Evolutionary conservation across 805 yeast species (phyloP), one percentile per base, ranked within the genome.

Genomic region (Kuraishia borneana): DNA sequence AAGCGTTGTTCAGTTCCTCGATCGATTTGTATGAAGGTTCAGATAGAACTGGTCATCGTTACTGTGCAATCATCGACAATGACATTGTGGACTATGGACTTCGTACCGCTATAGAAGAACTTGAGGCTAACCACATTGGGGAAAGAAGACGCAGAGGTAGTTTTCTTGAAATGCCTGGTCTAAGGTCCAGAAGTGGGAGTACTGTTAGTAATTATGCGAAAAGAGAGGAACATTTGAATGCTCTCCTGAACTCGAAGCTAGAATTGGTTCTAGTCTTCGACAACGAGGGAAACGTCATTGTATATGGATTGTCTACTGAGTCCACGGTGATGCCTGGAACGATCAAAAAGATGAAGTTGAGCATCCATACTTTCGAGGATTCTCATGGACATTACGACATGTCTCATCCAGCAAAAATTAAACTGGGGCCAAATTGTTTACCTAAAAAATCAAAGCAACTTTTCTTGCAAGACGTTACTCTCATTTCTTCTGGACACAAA

Each of bases 1-100:
- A 67, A 30, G 63, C 77, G 16, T 74, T 65, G 39, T 58, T 62
- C 31, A 76, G 83, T 74, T 79, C 78, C 1, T 55, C 67, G 3
- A 40, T 61, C 25, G 60, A 62, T 38, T 43, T 61, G n/a, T 42
- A 42, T 30, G 48, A 48, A 9, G 45, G 39, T 1, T 29, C 30
- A 2, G 34, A 31, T 21, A 35, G 35, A 26, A 31, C 21, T 3
- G 33, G 40, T 39, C 22, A 46, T 10, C 42, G 48, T 23, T 51
- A 48, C 14, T 47, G 54, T 3, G 31, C 50, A 1, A 42, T 68
- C 3, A 42, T 70, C 3, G 75, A 70, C 36, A 60, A 56, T 37
- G 43, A 47, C 18, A 43, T 53, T 32, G 45, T 66, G 18, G 56
- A 53, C 6, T 38, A 42, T 21, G 55, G 59, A 3, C 27, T 53